Evolutionary conservation across 768 basidiomycete species (phyloP).

Genomic region (Leccinellum rugosiceps): DNA sequence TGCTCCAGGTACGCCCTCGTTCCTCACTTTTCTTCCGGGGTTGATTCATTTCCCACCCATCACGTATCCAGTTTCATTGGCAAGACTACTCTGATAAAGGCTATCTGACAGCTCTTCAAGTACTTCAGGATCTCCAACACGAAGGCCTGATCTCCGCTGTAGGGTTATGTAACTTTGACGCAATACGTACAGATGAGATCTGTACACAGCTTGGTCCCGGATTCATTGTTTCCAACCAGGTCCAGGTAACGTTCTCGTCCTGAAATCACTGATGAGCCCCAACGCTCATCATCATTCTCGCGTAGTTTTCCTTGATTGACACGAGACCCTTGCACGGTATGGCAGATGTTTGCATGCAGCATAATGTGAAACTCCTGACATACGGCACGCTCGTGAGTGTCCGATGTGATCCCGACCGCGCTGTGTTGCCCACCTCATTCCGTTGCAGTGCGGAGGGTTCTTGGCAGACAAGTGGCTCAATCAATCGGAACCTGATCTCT

Average conservation of each 20-base stretch:
- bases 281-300: slow-evolving; percentile 15
- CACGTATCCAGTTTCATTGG: slow-evolving; percentile 66
- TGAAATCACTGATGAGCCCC: neutral
- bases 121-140: slow-evolving; percentile 56
- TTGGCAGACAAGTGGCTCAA: slow-evolving; percentile 74
- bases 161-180: slow-evolving; percentile 81
- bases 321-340: slow-evolving; percentile 73
- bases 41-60: neutral
- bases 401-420: neutral
- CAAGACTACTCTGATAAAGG: slow-evolving; percentile 56
- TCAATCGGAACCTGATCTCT: slow-evolving; percentile 65
- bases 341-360: slow-evolving; percentile 71
- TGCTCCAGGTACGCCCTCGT: slow-evolving; percentile 57
- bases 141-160: slow-evolving; percentile 61
- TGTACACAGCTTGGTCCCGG: slow-evolving; percentile 71
- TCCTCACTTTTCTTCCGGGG: neutral
- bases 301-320: slow-evolving; percentile 79
- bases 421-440: slow-evolving; percentile 2
- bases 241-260: slow-evolving; percentile 51
- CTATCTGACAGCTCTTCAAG: slow-evolving; percentile 46
- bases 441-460: slow-evolving; percentile 74
- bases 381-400: slow-evolving; percentile 74
- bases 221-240: slow-evolving; percentile 76
- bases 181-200: slow-evolving; percentile 72
- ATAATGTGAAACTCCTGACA: slow-evolving; percentile 70